A percentile compares a stretch with the other conserved stretches of the same genome.
These are phyloP conservation scores for Amylocarpus encephaloides DNA, from an alignment of 2,329 filamentous ascomycete species.

Conservation along the genomic window DNA sequence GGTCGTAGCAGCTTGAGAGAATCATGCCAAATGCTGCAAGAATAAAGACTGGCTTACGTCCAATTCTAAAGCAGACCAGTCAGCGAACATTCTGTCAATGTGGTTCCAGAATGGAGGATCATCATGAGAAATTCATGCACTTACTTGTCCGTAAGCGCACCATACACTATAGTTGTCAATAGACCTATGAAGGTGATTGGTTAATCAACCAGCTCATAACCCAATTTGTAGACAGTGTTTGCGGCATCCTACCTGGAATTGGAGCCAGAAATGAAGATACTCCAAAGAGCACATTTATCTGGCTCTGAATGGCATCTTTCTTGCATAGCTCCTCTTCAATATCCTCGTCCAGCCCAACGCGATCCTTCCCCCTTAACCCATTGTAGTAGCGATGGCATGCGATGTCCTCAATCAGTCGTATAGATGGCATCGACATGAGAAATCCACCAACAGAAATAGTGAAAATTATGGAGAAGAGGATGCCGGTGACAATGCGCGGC, in stretches of 20 bases:
- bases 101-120: background rate
- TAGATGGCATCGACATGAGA: constrained; percentile 31
- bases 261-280: constrained; percentile 29
- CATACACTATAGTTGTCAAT: constrained; percentile 35
- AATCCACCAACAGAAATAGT: constrained; percentile 26
- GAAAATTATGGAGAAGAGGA: constrained; percentile 32
- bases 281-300: constrained; percentile 33
- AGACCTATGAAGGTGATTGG: constrained; percentile 21
- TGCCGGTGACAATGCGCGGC: constrained; percentile 29
- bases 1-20: constrained; percentile 26
- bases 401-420: constrained; percentile 36
- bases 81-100: background rate
- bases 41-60: constrained; percentile 7
- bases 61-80: background rate
- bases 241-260: constrained; percentile 26
- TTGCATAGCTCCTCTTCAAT: constrained; percentile 37
- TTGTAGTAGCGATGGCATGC: constrained; percentile 36
- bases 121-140: constrained; percentile 5
- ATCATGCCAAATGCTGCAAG: constrained; percentile 30
- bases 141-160: constrained; percentile 34
- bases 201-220: constrained; percentile 1
- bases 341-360: constrained; percentile 17
- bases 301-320: constrained; percentile 32
- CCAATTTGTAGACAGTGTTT: background rate
- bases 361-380: constrained; percentile 16